phyloP scores from a whole-genome alignment of 495 filamentous ascomycete genomes.

The Neurospora sp. region DNA sequence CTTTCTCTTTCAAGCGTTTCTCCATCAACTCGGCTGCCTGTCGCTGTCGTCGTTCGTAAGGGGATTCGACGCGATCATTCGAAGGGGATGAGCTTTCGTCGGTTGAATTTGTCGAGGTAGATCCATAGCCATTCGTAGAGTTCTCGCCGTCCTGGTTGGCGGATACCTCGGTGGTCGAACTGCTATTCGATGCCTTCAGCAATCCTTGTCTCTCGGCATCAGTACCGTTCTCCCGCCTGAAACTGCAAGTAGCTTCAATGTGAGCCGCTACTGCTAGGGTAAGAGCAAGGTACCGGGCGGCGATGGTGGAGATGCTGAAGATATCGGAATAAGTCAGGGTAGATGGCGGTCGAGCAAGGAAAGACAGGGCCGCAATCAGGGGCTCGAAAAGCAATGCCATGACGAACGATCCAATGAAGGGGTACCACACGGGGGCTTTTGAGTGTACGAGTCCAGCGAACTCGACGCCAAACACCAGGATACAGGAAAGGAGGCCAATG shows the following conservation, averaged over 20 bases:
- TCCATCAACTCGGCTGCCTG: constrained; percentile 43
- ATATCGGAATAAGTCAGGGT: constrained; percentile 15
- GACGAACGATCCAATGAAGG: constrained; percentile 47
- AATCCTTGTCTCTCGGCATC: constrained; percentile 45
- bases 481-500: constrained; percentile 42
- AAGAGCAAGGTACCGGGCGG: constrained; percentile 24
- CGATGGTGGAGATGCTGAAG: constrained; percentile 24
- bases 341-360: constrained; percentile 12
- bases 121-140: constrained; percentile 34
- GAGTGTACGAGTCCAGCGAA: constrained; percentile 40
- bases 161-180: constrained; percentile 4
- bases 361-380: constrained; percentile 26
- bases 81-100: constrained; percentile 19
- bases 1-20: constrained; percentile 48
- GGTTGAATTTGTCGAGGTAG: constrained; percentile 29
- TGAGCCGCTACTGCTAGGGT: constrained; percentile 21
- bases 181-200: constrained; percentile 17
- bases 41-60: constrained; percentile 39
- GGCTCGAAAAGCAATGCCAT: constrained; percentile 43
- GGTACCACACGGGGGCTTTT: constrained; percentile 48
- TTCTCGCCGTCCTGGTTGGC: constrained; percentile 13
- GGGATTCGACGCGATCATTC: constrained; percentile 32
- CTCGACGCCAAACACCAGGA: constrained; percentile 45
- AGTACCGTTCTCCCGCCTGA: constrained; percentile 21
- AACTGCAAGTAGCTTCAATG: constrained; percentile 18